Conservation (phyloP, 148 eudicot species). For the Vaccinium vitisidaea region DNA sequence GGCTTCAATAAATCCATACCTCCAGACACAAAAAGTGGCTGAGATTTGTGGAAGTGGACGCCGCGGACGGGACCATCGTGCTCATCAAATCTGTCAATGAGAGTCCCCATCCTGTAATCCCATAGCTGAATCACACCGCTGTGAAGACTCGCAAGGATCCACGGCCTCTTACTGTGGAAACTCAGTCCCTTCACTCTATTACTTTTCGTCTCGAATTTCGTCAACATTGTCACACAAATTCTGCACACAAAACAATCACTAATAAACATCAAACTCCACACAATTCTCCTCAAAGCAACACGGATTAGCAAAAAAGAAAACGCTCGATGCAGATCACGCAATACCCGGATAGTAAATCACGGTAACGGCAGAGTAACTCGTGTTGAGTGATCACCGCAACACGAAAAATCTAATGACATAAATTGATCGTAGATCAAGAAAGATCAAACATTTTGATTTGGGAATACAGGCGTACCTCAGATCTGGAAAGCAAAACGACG, state of each 20-base stretch:
- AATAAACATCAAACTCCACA: conserved; percentile 8
- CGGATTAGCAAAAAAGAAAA: not conserved
- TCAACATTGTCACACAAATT: conserved; percentile 54
- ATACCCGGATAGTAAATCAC: not conserved
- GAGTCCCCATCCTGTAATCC: conserved; percentile 96
- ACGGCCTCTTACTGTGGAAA: conserved; percentile 84
- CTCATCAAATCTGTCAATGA: conserved; percentile 85
- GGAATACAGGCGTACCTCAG: conserved; percentile 18
- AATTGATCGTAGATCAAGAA: conserved; percentile 24
- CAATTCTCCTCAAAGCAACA: conserved; percentile 9
- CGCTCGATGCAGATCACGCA: not conserved
- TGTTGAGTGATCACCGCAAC: not conserved
- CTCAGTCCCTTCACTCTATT: conserved; percentile 93
- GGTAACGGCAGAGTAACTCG: not conserved
- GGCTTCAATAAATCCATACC: conserved; percentile 28
- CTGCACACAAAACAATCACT: conserved; percentile 18
- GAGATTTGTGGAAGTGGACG: conserved; percentile 80
- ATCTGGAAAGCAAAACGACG: conserved; percentile 11
- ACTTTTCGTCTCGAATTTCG: conserved; percentile 94
- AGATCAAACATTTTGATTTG: not conserved
- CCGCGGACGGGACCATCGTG: conserved; percentile 98
- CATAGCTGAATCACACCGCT: conserved; percentile 95
- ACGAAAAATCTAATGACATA: not conserved
- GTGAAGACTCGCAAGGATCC: conserved; percentile 96
- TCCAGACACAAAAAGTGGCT: conserved; percentile 94